Base-by-base conservation (phyloP, 805 yeast species). In the Pichia exigua region DNA sequence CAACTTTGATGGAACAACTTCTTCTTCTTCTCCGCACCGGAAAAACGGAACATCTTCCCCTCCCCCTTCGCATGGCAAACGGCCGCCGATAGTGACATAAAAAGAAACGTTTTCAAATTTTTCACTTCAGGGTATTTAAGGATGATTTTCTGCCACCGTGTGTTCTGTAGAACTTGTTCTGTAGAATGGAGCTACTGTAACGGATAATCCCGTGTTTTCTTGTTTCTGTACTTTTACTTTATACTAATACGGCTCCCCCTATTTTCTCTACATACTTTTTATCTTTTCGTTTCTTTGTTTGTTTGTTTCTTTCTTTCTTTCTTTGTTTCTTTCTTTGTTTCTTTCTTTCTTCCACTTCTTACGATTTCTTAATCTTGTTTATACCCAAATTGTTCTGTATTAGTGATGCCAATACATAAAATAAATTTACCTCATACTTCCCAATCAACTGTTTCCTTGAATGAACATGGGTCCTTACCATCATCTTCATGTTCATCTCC, bases 331-430 rank as follows among this genome's bases (percentile, higher is more conserved):
- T 32, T 21, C 24, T 32, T 32, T 22, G 15, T 45, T 41, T 21
- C 2, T 28, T 12, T 13, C n/a, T 4, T 13, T 13, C 35, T 15
- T 30, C 26, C 26, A 24, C 26, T 24, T 24, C 7, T 24, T 24
- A 24, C 26, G 7, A 24, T 24, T 24, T 24, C 7, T n/a, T n/a
- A n/a, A 24, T 24, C 10, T 30, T 15, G 35, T 3, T 10, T 27
- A 30, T 30, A 30, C 35, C n/a, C 35, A 30, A 4, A 30, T 30
- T 15, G 35, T 11, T 30, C n/a, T 13, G 35, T 30, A 30, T 15
- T 30, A 28, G 11, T 35, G 11, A 50, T 50, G 53, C 53, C 53
- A 18, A 50, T 50, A 22, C 53, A 50, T 24, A 50, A 38, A 20
- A 50, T 50, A 5, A n/a, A 46, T 12, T 21, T 50, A n/a, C 53